Base-by-base conservation (phyloP, 805 yeast species). In the Candida ulmi region DNA sequence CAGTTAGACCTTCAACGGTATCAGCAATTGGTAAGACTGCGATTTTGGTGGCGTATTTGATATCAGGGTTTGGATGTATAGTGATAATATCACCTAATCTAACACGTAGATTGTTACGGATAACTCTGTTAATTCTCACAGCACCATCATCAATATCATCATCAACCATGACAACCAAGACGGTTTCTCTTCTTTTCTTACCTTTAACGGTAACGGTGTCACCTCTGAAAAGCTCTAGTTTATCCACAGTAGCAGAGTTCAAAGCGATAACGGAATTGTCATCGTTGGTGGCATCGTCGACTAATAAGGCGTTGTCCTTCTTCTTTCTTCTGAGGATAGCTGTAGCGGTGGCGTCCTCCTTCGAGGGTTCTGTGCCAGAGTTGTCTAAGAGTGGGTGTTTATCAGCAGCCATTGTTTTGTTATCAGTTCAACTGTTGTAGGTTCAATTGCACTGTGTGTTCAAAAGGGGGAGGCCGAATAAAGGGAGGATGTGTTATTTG, bases 141-240 rank as follows among this genome's bases (percentile, higher is more conserved):
- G 87, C 83, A 42, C 98, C 98, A 58, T 90, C 96, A 55, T 87
- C 96, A 69, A 93, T 78, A 57, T 91, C 98, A 60, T 93, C 99
- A 61, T 93, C 98, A 28, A 95, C 88, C 52, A 93, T 73, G 27
- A 91, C 99, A 63, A 93, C 87, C 62, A 93, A 74, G 13, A 93
- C 98, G 18, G 99, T 93, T 59, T 93, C 99, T 63, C 84, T 90
- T 70, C 99, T 81, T 78, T 88, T 93, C 73, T 93, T 93, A 57
- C 99, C 99, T 69, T 90, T 91, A 52, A 93, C 96, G 45, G 88
- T 71, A 17, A 93, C 98, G 27, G 98, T 93, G 61, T 93, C 99
- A 54, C 99, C 99, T 48, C 98, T 80, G 77, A 93, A 93, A 61
- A 93, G 74, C 65, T 93, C 95, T 45, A 93, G 72, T 56, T 83